Evolutionary conservation across 2,329 filamentous ascomycete genomes (phyloP).

Genomic region (Hymenoscyphus linearis): DNA sequence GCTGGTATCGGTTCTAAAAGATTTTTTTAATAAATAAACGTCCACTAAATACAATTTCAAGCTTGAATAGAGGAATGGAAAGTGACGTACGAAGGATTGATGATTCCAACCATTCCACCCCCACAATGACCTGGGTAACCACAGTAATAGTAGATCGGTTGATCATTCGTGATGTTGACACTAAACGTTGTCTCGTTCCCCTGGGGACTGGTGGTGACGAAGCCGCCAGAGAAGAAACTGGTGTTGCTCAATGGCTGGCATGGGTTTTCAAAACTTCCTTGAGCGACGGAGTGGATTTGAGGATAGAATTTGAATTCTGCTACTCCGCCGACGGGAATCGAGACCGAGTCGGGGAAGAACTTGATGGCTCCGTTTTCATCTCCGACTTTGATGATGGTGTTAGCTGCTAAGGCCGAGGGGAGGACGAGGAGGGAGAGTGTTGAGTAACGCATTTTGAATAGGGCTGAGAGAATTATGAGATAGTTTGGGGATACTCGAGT

Average conservation of each 20-base stretch:
- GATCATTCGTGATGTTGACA: slow-evolving; percentile 36
- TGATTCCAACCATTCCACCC: slow-evolving; percentile 40
- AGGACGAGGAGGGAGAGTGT: slow-evolving; percentile 11
- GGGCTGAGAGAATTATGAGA: not conserved
- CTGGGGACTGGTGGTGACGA: slow-evolving; percentile 15
- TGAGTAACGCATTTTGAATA: not conserved
- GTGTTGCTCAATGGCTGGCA: slow-evolving; percentile 30
- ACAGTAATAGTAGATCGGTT: slow-evolving; percentile 42
- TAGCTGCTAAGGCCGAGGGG: slow-evolving; percentile 9
- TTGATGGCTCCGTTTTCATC: slow-evolving; percentile 30
- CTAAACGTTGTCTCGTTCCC: slow-evolving; percentile 35
- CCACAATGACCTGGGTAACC: slow-evolving; percentile 36
- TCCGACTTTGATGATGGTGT: slow-evolving; percentile 30
- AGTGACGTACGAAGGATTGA: slow-evolving; percentile 35
- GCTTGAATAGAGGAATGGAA: no score
- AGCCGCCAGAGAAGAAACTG: slow-evolving; percentile 27
- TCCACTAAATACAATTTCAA: not conserved
- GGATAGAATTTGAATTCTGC: slow-evolving; percentile 52
- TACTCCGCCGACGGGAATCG: slow-evolving; percentile 43
- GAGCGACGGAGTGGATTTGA: slow-evolving; percentile 44
- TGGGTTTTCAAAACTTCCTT: slow-evolving; percentile 33
- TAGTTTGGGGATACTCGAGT: no score
- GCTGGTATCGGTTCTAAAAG: slow-evolving; percentile 1
- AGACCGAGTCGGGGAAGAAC: slow-evolving; percentile 47
- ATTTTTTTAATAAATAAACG: not conserved